These are phyloP conservation scores for Septoria petroselini DNA, from an alignment of 2,329 filamentous ascomycete genomes.

Conservation along the genomic window DNA sequence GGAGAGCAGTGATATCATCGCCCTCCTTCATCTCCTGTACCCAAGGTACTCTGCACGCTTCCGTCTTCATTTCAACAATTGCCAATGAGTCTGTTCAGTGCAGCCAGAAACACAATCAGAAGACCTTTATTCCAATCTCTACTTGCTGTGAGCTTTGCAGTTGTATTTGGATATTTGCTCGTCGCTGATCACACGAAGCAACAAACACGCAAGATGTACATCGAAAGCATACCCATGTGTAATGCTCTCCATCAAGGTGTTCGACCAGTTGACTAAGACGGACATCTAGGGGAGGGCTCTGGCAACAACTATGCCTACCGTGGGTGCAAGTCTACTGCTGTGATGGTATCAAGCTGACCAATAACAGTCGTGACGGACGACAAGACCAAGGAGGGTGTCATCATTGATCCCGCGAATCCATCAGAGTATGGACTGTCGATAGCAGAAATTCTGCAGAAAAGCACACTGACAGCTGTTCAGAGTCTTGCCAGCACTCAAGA, in stretches of 20 bases:
- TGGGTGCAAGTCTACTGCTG: constrained; percentile 4
- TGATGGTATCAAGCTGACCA: neutral
- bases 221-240: constrained; percentile 88
- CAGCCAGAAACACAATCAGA: constrained; percentile 4
- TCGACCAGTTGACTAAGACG: constrained; percentile 16
- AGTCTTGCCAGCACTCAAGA: constrained; percentile 64
- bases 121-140: constrained; percentile 5
- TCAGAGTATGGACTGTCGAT: constrained; percentile 59
- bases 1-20: constrained; percentile 9
- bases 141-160: constrained; percentile 28
- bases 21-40: neutral
- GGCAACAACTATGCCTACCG: constrained; percentile 80
- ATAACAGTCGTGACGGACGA: constrained; percentile 46
- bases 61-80: neutral
- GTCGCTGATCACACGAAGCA: constrained; percentile 30
- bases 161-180: constrained; percentile 18
- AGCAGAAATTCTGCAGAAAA: neutral
- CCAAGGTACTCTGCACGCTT: neutral
- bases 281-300: constrained; percentile 63
- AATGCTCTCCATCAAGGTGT: constrained; percentile 42
- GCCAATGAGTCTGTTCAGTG: constrained; percentile 10
- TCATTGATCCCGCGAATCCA: constrained; percentile 77
- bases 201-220: constrained; percentile 62
- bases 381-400: constrained; percentile 52
- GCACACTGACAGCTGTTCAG: constrained; percentile 38